Conservation (phyloP, 2,329 filamentous ascomycete species). For the Fusarium keratoplasticum region DNA sequence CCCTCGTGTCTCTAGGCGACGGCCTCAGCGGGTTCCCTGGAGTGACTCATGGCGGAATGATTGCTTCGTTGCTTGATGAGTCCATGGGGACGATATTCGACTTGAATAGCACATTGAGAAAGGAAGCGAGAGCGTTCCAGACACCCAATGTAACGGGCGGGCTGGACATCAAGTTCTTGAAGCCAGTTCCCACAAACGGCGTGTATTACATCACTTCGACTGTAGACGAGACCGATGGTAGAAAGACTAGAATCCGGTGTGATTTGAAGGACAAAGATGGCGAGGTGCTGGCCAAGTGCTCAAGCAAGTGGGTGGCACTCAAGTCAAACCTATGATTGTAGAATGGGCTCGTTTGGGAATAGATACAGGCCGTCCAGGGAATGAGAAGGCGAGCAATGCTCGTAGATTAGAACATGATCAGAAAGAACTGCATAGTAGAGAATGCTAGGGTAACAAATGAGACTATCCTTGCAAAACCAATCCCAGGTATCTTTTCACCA, state of each 20-base stretch:
- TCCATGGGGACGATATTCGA: slow-evolving; percentile 51
- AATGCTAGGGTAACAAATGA: slow-evolving; percentile 15
- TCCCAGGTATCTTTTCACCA: slow-evolving; percentile 36
- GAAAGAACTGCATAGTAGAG: slow-evolving; percentile 9
- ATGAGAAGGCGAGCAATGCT: background rate
- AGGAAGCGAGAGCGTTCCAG: slow-evolving; percentile 44
- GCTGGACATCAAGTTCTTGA: slow-evolving; percentile 51
- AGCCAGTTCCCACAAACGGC: slow-evolving; percentile 45
- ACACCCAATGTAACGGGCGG: slow-evolving; percentile 49
- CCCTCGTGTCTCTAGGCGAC: slow-evolving; percentile 49
- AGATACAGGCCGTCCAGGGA: background rate
- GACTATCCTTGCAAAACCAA: slow-evolving; percentile 23
- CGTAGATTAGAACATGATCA: slow-evolving; percentile 23
- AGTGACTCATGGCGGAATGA: slow-evolving; percentile 53
- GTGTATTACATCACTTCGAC: slow-evolving; percentile 48
- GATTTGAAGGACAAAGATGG: slow-evolving; percentile 48
- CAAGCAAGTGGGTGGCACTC: slow-evolving; percentile 50
- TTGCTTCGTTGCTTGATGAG: slow-evolving; percentile 52
- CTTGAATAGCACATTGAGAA: slow-evolving; percentile 49
- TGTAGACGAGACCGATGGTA: slow-evolving; percentile 48
- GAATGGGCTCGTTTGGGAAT: background rate
- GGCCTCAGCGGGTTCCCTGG: slow-evolving; percentile 50
- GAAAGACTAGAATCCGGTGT: slow-evolving; percentile 49
- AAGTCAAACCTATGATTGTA: slow-evolving; percentile 43
- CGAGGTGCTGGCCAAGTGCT: slow-evolving; percentile 44